phyloP scores from a whole-genome alignment of 306 rosid species.

The Adenanthera pavonina region DNA sequence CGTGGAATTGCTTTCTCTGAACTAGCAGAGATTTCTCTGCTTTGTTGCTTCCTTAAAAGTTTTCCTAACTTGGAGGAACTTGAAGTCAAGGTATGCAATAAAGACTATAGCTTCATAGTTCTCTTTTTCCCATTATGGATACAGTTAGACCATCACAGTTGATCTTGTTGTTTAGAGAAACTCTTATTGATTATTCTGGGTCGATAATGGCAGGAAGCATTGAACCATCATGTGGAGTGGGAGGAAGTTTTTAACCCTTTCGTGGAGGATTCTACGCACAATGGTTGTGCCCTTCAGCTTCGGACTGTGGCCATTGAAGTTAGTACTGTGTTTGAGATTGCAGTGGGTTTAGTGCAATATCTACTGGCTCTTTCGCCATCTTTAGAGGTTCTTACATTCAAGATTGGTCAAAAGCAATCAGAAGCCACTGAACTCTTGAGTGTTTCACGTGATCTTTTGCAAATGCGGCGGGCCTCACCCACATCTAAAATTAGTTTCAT shows the following conservation, averaged over 20 bases:
- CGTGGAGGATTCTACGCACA: background rate
- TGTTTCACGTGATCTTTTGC: conserved; percentile 15
- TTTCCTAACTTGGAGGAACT: conserved; percentile 30
- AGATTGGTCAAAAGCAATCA: background rate
- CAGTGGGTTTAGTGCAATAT: background rate
- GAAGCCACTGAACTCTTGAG: background rate
- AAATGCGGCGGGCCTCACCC: conserved; percentile 22
- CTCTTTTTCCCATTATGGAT: background rate
- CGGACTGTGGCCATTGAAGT: conserved; percentile 11
- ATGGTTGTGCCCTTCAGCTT: background rate
- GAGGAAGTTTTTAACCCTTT: background rate
- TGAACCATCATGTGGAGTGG: background rate
- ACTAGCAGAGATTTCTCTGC: background rate
- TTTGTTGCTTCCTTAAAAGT: conserved; percentile 25
- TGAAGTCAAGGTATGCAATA: conserved; percentile 22
- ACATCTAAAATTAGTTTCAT: conserved; percentile 23
- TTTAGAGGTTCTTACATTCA: conserved; percentile 19
- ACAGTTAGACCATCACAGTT: background rate
- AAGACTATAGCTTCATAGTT: background rate
- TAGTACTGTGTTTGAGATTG: background rate
- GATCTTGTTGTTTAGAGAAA: background rate
- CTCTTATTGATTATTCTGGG: background rate
- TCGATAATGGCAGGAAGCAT: background rate
- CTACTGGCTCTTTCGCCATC: conserved; percentile 29
- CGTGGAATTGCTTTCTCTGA: background rate